Base-by-base conservation (phyloP, 768 basidiomycete genomes). In the Psilocybe cyanescens region DNA sequence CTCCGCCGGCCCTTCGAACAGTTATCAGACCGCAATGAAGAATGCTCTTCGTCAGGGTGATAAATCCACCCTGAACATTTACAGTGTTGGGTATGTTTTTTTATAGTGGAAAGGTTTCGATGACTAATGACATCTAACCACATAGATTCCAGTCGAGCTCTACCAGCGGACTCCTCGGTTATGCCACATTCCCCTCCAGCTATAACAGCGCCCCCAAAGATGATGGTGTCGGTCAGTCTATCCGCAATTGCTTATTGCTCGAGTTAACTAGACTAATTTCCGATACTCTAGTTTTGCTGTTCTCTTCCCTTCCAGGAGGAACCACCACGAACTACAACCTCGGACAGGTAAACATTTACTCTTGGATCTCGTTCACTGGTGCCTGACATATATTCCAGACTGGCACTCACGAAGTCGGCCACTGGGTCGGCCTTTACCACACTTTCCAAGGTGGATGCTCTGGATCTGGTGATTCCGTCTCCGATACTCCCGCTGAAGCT, bases 381-480 rank as follows among this genome's bases (percentile, higher is more conserved):
- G 11, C 24, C 48, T 37, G 11, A n/a, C 30, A 6, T 31, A 55
- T 33, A 30, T 19, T 37, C 16, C 64, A 70, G 70, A 86, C 82
- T 44, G 65, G 81, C 61, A 83, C 80, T 16, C 86, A 87, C 67
- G 86, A 87, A 71, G 80, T 77, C 51, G 83, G 85, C 24, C 84
- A 86, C 73, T 87, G 85, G 84, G 73, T 84, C 58, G 85, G 85
- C 33, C 77, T 86, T 16, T 85, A 79, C 73, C 84, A 86, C 73
- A 84, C 84, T 24, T 86, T 85, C 81, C 81, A 86, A 68, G 81
- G 82, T 49, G 80, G 81, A 17, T 83, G 78, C 74, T 55, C 61
- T 14, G 63, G 61, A 65, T 41, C 74, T 31, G 83, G 82, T 37
- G 83, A 84, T 65, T 62, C 50, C 12, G 81, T 85, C 60, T 65